Base-by-base conservation (phyloP, 352 stramenopile genomes). In the Phytophthora capsici region DNA sequence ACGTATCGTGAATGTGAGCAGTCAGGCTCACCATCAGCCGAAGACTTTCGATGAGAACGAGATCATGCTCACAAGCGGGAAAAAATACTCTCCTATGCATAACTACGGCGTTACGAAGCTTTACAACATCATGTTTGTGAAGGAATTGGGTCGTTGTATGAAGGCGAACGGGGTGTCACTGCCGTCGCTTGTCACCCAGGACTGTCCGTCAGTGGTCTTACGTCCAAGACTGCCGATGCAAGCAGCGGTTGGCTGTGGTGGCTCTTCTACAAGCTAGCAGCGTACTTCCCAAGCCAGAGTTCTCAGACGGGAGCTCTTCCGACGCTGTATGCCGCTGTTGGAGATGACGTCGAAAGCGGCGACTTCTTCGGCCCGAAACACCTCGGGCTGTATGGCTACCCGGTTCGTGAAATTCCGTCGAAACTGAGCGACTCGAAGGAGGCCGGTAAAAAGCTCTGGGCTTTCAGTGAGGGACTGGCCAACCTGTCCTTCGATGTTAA, bases 71-170 rank as follows among this genome's bases (percentile, higher is more conserved):
- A 58, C 12, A 19, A 70, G 20, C 26, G 50, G 40, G 34, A 38
- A 71, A 7, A 50, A 58, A 43, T 90, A 89, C 63, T 20, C 32
- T 10, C 34, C 34, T 6, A 41, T 41, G 34, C 34, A 41, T 4
- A 41, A 41, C 8, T 28, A 23, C 40, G 40, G 40, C 16, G 66
- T 74, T 2, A 75, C 73, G 10, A 90, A 90, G 60, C 57, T 90
- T 16, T 76, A 43, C 48, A 85, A 81, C 56, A 13, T 87, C 7
- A 61, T 90, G 10, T 89, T 88, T 57, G 77, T 57, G 23, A 47
- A 56, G 0, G 79, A 89, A 38, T 63, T 90, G 3, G 22, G 77
- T 17, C 70, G 78, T 4, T 72, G 79, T 7, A 20, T 82, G n/a
- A n/a, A n/a, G n/a, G n/a, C n/a, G n/a, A n/a, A n/a, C n/a, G n/a